Conservation (phyloP, 495 filamentous ascomycete species). For the Trichoderma orchidacearum region DNA sequence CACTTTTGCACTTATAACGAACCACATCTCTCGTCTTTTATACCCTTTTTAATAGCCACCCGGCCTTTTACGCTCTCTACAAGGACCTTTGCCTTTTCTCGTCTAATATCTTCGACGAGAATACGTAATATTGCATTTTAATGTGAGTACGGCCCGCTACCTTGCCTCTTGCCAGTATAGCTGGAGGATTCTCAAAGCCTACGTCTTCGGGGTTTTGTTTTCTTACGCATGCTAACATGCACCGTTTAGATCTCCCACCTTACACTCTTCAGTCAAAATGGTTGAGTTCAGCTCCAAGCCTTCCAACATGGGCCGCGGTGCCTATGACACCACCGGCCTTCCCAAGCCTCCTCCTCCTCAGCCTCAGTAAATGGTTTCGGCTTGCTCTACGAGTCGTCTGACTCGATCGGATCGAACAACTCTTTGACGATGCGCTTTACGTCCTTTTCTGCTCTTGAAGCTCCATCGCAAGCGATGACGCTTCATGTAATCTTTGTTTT, state of each 20-base stretch:
- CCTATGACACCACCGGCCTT: conserved; percentile 32
- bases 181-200: too few species aligned
- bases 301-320: conserved; percentile 32
- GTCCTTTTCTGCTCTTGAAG: neutral
- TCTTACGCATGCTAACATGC: neutral
- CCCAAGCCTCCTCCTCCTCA: conserved; percentile 29
- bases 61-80: conserved; percentile 2
- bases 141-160: neutral
- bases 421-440: neutral
- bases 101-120: too few species aligned
- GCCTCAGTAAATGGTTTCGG: conserved; percentile 18
- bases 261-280: conserved; percentile 18
- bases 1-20: conserved; percentile 6
- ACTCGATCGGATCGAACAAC: neutral
- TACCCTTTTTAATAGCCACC: neutral
- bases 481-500: neutral
- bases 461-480: neutral
- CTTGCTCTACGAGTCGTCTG: too few species aligned
- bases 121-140: neutral
- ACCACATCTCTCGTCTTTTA: neutral
- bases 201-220: neutral
- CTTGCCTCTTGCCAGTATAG: neutral
- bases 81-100: conserved; percentile 2
- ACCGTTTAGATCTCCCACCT: neutral
- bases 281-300: neutral